Evolutionary conservation across 192 early-diverging fungal genomes (phyloP).

Genomic region (Borealophlyctis nickersoniae): DNA sequence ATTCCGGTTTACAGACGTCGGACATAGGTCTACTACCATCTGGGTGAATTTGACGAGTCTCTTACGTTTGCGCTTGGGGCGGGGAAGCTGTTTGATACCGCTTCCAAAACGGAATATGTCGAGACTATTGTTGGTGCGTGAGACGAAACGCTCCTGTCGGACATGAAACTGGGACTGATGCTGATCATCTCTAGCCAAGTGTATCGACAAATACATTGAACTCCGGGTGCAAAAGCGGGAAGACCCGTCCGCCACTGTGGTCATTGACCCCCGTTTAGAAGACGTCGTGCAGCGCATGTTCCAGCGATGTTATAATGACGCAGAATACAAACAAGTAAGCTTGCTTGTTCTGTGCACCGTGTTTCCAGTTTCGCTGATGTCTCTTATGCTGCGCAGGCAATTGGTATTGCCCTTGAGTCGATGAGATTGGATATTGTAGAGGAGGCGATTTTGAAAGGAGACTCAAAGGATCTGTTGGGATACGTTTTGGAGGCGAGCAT

Average conservation of each 20-base stretch:
- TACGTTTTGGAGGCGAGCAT: constrained; percentile 86
- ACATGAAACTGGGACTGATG: constrained; percentile 1
- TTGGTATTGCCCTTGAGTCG: constrained; percentile 95
- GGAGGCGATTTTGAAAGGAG: constrained; percentile 69
- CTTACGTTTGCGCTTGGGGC: constrained; percentile 93
- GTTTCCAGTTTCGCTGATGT: constrained; percentile 17
- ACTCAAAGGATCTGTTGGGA: constrained; percentile 58
- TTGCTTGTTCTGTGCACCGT: neutral
- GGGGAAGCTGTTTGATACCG: constrained; percentile 78
- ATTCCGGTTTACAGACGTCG: too few species aligned
- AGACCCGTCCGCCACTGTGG: constrained; percentile 29
- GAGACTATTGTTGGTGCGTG: constrained; percentile 88
- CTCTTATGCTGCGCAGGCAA: constrained; percentile 51
- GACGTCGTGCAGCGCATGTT: constrained; percentile 95
- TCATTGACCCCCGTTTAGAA: constrained; percentile 78
- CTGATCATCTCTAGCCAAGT: constrained; percentile 62
- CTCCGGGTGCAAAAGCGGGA: constrained; percentile 54
- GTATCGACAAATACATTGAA: constrained; percentile 93
- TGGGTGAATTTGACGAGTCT: constrained; percentile 95
- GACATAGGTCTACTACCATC: constrained; percentile 96
- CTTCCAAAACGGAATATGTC: constrained; percentile 79
- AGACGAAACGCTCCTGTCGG: neutral
- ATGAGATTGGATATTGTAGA: constrained; percentile 87
- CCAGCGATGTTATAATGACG: constrained; percentile 79
- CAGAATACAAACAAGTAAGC: constrained; percentile 74